Evolutionary conservation across 306 rosid species (phyloP), one percentile per base, ranked within the genome.

Genomic region (Biancaea sappan): DNA sequence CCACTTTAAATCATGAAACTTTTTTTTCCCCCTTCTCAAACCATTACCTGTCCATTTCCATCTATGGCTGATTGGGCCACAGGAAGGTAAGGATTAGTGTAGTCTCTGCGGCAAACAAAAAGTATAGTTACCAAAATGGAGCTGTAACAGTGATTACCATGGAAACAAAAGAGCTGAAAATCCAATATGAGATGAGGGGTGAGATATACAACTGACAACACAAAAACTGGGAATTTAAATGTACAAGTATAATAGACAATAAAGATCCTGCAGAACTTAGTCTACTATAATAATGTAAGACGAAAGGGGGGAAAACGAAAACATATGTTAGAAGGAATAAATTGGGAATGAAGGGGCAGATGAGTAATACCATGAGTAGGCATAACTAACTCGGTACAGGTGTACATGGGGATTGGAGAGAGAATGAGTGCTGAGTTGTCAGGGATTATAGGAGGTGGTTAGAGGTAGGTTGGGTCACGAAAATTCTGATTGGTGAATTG

Each of bases 1-100:
- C 28, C 59, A 69, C 54, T 43, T 48, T 37, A 37, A 57, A 59
- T 28, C 37, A 48, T 2, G 12, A 12, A 28, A 29, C 21, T 16
- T 12, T 57, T 11, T 48, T 35, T 72, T 9, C 46, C 6, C 66
- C 72, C 72, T 9, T 54, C 6, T 71, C 72, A 72, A 69, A 71
- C 18, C 31, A 52, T 67, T 91, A 94, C 98, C 97, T 91, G 97
- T 66, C 96, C 96, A 58, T 80, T 91, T 77, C 97, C 98, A 78
- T 94, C 98, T 66, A 94, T 86, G 59, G 98, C 98, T 73, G 97
- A 94, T 64, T 89, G 90, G 82, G 98, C 97, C 83, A 94, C 97
- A 21, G 98, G 98, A 78, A 94, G 98, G 82, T 84, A 88, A 72
- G 98, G 97, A 88, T 94, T 94, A 37, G 98, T 94, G 78, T 94